A percentile compares a stretch with the other conserved stretches of the same genome.
These are phyloP conservation scores for Gastroboletus turbinatus DNA, from an alignment of 1,284 basidiomycete species.

Conservation along the genomic window DNA sequence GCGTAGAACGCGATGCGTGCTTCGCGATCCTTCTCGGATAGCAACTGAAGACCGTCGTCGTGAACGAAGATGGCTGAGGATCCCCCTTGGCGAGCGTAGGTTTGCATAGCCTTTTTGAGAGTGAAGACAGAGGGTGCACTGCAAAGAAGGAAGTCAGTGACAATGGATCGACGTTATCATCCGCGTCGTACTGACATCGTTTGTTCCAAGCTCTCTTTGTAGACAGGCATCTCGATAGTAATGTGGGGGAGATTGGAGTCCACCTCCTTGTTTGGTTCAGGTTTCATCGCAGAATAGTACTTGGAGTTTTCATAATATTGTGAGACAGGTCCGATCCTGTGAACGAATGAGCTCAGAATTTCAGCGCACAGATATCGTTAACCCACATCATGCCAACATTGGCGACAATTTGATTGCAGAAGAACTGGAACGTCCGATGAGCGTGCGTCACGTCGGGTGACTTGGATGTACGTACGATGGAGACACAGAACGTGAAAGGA, in stretches of 20 bases:
- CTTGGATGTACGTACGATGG: conserved; percentile 51
- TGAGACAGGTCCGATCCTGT: conserved; percentile 67
- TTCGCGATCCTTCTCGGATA: conserved; percentile 60
- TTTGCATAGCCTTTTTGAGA: conserved; percentile 84
- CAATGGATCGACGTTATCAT: conserved; percentile 45
- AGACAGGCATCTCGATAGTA: conserved; percentile 78
- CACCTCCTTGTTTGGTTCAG: conserved; percentile 56
- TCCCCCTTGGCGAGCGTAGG: conserved; percentile 81
- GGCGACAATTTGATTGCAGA: conserved; percentile 57
- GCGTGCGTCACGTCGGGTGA: not conserved
- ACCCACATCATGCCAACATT: conserved; percentile 58
- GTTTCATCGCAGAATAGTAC: conserved; percentile 65
- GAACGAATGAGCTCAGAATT: not conserved
- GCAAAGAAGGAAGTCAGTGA: conserved; percentile 48
- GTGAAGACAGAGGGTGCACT: conserved; percentile 75
- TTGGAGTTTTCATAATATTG: conserved; percentile 74
- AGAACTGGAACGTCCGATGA: conserved; percentile 57
- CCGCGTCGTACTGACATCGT: conserved; percentile 56
- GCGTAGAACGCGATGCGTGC: conserved; percentile 74
- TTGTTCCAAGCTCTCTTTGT: conserved; percentile 71
- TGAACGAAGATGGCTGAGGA: conserved; percentile 74
- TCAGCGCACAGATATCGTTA: not conserved
- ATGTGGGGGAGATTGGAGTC: conserved; percentile 68
- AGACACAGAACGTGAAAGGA: conserved; percentile 75
- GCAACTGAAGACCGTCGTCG: conserved; percentile 73